Percentiles rank a stretch among this genome's conserved stretches.
phyloP scores from a whole-genome alignment of 2,329 filamentous ascomycete species.

The Penicillium concentricum region DNA sequence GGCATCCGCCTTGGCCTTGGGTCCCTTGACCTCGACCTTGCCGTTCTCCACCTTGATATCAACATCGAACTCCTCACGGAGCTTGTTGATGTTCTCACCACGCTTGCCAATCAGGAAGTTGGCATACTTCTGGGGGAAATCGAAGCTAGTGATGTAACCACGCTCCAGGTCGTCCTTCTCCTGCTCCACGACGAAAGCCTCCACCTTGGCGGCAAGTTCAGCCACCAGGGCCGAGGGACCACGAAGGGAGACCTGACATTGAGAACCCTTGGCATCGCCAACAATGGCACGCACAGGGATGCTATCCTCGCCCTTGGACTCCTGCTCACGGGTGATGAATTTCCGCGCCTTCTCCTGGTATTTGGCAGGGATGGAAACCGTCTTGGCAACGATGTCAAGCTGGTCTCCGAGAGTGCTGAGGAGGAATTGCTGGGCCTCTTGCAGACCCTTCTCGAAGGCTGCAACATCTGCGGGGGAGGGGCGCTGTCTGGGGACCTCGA shows the following conservation, averaged over 20 bases:
- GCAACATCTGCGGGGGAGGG: slow-evolving; percentile 56
- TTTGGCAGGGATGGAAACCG: slow-evolving; percentile 57
- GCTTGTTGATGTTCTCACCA: slow-evolving; percentile 67
- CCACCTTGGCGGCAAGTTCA: slow-evolving; percentile 69
- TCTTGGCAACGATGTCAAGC: slow-evolving; percentile 54
- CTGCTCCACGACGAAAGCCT: slow-evolving; percentile 79
- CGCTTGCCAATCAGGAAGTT: slow-evolving; percentile 74
- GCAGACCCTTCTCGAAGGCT: slow-evolving; percentile 57
- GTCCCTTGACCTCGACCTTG: slow-evolving; percentile 92
- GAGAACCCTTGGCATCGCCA: slow-evolving; percentile 37
- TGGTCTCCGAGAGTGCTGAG: slow-evolving; percentile 54
- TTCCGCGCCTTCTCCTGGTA: slow-evolving; percentile 64
- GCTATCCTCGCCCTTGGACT: slow-evolving; percentile 47
- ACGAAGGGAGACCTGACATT: slow-evolving; percentile 64
- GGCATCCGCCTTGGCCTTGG: slow-evolving; percentile 87
- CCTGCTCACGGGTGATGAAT: slow-evolving; percentile 59
- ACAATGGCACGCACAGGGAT: slow-evolving; percentile 59
- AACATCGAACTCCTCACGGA: slow-evolving; percentile 68
- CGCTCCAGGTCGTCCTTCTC: slow-evolving; percentile 92
- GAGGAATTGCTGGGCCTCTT: slow-evolving; percentile 59
- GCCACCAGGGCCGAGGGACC: slow-evolving; percentile 74
- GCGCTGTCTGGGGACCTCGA: slow-evolving; percentile 55
- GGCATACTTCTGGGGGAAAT: slow-evolving; percentile 92
- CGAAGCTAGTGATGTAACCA: slow-evolving; percentile 79
- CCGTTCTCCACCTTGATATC: slow-evolving; percentile 89